A percentile compares a stretch with the other conserved stretches of the same genome.
Evolutionary conservation across 805 yeast genomes (phyloP).

Genomic region (Wickerhamomyces silvicola): DNA sequence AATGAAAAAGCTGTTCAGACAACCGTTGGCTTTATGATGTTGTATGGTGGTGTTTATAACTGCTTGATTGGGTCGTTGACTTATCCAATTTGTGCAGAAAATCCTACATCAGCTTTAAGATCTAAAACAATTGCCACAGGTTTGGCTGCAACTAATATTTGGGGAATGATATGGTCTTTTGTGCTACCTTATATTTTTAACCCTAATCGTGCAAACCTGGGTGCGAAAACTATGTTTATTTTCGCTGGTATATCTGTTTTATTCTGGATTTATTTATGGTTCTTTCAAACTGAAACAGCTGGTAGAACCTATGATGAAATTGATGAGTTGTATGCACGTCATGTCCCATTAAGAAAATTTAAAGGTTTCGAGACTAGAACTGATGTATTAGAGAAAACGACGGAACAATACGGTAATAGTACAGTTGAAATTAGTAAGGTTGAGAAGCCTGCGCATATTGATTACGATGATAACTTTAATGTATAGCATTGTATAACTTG

Average conservation of each 20-base stretch:
- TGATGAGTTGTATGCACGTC: constrained; percentile 39
- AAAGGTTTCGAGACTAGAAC: constrained; percentile 4
- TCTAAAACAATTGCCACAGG: constrained; percentile 30
- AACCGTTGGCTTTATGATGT: constrained; percentile 22
- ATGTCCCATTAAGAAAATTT: constrained; percentile 25
- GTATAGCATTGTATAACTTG: background rate
- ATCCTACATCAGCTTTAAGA: constrained; percentile 32
- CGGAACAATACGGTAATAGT: constrained; percentile 2
- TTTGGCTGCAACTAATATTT: constrained; percentile 20
- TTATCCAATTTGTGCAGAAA: constrained; percentile 30
- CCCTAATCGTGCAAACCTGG: constrained; percentile 33
- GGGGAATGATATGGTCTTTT: constrained; percentile 28
- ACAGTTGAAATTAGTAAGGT: constrained; percentile 1
- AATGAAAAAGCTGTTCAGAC: constrained; percentile 7
- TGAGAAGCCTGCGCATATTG: too few species aligned
- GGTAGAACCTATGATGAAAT: constrained; percentile 49
- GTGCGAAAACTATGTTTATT: constrained; percentile 38
- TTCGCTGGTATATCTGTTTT: constrained; percentile 31
- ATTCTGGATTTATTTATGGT: constrained; percentile 32
- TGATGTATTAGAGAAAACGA: constrained; percentile 1
- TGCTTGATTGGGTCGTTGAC: constrained; percentile 31
- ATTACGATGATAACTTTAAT: background rate
- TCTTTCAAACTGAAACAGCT: constrained; percentile 48
- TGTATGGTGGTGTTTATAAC: constrained; percentile 28
- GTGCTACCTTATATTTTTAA: constrained; percentile 40